Evolutionary conservation across 1,284 basidiomycete genomes (phyloP), one percentile per base, ranked within the genome.

Genomic region (Kwoniella shivajii): DNA sequence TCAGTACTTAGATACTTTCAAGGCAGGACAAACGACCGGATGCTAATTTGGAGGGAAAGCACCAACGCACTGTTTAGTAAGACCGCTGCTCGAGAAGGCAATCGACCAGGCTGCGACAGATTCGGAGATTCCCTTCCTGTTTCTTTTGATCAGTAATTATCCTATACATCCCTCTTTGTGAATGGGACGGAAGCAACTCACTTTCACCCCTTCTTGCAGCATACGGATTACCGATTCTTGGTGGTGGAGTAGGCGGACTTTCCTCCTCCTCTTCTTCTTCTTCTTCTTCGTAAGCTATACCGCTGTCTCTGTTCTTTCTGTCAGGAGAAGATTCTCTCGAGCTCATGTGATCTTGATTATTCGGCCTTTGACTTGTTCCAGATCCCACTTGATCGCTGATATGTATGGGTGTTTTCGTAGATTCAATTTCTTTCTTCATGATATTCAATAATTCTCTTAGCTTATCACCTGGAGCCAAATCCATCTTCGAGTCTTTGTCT

Each of bases 161-260:
- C n/a, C n/a, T n/a, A n/a, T n/a, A n/a, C n/a, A n/a, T n/a, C n/a
- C n/a, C n/a, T n/a, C n/a, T n/a, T n/a, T n/a, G n/a, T n/a, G n/a
- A n/a, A n/a, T n/a, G n/a, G n/a, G n/a, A n/a, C n/a, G n/a, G n/a
- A n/a, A n/a, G n/a, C n/a, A n/a, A 54, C 60, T 58, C 49, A 57
- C 57, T 41, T 7, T 64, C 54, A 7, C 30, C 50, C 13, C 58
- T 46, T 42, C 61, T 57, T 13, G 50, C 31, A 20, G 47, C 18
- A 53, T 75, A 74, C 0, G 72, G 65, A 50, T 72, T 74, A 18
- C 52, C 54, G 30, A 75, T 61, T 27, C 74, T 54, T 29, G 67
- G 59, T 2, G 74, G 74, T 1, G 74, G 74, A 13, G 68, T 69
- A 6, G 74, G 73, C 11, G 73, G 74, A 57, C 66, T 69, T 7